Conservation (phyloP, 306 rosid species). For the Rubus idaeus region DNA sequence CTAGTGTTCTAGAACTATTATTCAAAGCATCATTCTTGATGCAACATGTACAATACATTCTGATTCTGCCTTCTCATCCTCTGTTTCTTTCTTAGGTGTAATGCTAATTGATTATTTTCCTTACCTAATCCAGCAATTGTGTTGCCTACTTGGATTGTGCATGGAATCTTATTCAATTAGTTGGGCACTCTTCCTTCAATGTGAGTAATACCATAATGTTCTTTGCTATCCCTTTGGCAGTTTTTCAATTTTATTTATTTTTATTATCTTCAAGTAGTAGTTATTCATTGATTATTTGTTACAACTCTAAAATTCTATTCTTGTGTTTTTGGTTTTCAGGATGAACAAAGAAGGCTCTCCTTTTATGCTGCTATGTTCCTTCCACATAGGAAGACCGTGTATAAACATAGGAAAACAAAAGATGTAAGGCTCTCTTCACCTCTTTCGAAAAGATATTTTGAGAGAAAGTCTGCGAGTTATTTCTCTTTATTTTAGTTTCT, state of each 20-base stretch:
- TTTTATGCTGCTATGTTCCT: conserved; percentile 75
- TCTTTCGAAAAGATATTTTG: neutral
- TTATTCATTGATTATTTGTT: neutral
- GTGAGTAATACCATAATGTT: conserved; percentile 41
- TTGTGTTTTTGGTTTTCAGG: conserved; percentile 43
- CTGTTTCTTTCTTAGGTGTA: neutral
- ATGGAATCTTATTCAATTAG: conserved; percentile 62
- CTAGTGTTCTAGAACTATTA: neutral
- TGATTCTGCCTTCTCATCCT: neutral
- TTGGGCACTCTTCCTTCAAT: conserved; percentile 53
- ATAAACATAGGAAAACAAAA: conserved; percentile 65
- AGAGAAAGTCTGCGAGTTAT: neutral
- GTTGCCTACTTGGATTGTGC: conserved; percentile 55
- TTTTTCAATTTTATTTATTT: neutral
- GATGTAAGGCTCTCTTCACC: conserved; percentile 39
- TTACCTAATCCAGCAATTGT: conserved; percentile 51
- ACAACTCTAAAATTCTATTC: conserved; percentile 11
- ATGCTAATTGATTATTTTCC: neutral
- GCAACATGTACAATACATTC: neutral
- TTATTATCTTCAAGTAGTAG: neutral
- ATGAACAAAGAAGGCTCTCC: conserved; percentile 72
- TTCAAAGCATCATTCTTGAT: neutral
- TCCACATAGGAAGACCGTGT: conserved; percentile 61
- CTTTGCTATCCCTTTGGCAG: neutral
- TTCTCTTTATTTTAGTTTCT: neutral